Percentiles rank a stretch among this genome's conserved stretches.
These are phyloP conservation scores for Aspergillus wentii DNA, from an alignment of 495 filamentous ascomycete species.

Conservation along the genomic window DNA sequence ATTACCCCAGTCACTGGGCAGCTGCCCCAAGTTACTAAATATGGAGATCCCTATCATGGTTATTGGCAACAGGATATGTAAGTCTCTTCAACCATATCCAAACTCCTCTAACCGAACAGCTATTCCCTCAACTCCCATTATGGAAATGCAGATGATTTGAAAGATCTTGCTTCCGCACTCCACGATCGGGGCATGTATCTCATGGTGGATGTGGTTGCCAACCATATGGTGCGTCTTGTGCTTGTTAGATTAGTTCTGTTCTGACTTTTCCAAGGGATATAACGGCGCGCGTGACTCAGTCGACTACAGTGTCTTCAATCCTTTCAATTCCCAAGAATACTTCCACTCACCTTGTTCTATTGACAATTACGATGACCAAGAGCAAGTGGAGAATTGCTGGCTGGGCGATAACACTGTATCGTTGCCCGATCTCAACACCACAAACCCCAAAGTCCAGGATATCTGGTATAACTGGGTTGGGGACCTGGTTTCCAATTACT, in stretches of 20 bases:
- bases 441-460: constrained; percentile 47
- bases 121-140: constrained; percentile 61
- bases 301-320: constrained; percentile 57
- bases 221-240: constrained; percentile 56
- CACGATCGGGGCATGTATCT: constrained; percentile 64
- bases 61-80: constrained; percentile 70
- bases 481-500: constrained; percentile 60
- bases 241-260: not conserved
- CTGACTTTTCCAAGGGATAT: constrained; percentile 41
- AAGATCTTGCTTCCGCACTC: constrained; percentile 50
- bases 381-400: constrained; percentile 55
- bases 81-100: not conserved
- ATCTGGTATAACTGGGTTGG: constrained; percentile 65
- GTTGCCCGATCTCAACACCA: constrained; percentile 68
- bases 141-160: constrained; percentile 61
- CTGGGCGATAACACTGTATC: constrained; percentile 55
- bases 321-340: constrained; percentile 59
- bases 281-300: constrained; percentile 47
- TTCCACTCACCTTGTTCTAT: constrained; percentile 67
- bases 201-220: constrained; percentile 77
- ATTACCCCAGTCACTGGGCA: constrained; percentile 71
- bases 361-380: constrained; percentile 54
- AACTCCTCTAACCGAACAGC: constrained; percentile 8
- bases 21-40: constrained; percentile 41
- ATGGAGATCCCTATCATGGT: constrained; percentile 64